Evolutionary conservation across 495 filamentous ascomycete genomes (phyloP), one percentile per base, ranked within the genome.

Genomic region (Aspergillus mulundensis): DNA sequence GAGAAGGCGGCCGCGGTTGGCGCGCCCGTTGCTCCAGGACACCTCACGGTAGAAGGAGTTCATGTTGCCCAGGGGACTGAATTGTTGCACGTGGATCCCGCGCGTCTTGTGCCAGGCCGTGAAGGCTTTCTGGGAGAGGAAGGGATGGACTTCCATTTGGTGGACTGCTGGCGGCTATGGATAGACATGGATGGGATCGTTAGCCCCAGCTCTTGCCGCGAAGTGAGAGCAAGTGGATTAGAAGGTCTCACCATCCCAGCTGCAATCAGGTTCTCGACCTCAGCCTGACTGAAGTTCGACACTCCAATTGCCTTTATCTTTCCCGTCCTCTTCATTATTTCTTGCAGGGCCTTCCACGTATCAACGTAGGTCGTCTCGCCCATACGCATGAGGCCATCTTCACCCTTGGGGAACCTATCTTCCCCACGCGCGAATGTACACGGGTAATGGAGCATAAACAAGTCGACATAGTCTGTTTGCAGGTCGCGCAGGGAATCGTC

Each of bases 391-490:
- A 73, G 70, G 4, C 76, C 80, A 21, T 78, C 52, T 3, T 20
- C 54, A 57, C 62, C 48, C 61, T 70, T 34, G 38, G 78, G 78
- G 43, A 74, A 73, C 4, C 59, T 53, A 5, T 72, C 65, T 6
- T 61, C 23, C 7, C 68, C 68, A 1, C 66, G 56, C 44, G 61
- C 60, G 57, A 79, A 81, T 3, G 80, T 73, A 8, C 75, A 72
- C 6, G 81, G 83, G 68, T 76, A 88, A 65, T 88, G 87, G 60
- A 90, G 86, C 50, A 87, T 68, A 54, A 80, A 85, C 8, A 89
- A 77, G 63, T 89, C 86, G 40, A 90, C 70, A 64, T 88, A 88
- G 30, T 80, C 77, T 7, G 84, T 63, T 12, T 74, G 78, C 24
- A 87, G 78, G 51, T 87, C 81, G 19, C 68, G 64, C 7, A 88